These are phyloP conservation scores for Hygrocybe coccinea DNA, from an alignment of 768 basidiomycete species.

Conservation along the genomic window DNA sequence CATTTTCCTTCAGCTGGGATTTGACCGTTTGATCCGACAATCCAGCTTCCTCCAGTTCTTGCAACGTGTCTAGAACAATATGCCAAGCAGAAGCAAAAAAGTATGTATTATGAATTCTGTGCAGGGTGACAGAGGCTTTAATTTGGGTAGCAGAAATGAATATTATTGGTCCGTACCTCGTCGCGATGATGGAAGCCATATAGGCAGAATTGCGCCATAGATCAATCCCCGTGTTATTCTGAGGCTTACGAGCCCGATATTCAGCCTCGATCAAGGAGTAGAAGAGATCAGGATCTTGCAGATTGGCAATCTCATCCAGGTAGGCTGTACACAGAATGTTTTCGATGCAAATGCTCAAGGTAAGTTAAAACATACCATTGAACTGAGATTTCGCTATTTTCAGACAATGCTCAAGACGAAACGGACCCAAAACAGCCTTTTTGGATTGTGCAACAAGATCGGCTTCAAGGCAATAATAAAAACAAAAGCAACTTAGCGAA, in stretches of 20 bases:
- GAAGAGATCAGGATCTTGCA: conserved; percentile 66
- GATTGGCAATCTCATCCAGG: conserved; percentile 62
- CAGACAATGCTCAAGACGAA: conserved; percentile 57
- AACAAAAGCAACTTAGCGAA: conserved; percentile 4
- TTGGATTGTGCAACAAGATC: conserved; percentile 57
- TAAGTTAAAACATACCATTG: conserved; percentile 43
- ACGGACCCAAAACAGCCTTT: conserved; percentile 58
- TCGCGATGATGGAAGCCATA: conserved; percentile 55
- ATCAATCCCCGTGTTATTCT: conserved; percentile 19
- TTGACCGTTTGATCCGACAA: conserved; percentile 51
- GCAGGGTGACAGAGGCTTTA: background rate
- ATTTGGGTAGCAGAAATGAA: background rate
- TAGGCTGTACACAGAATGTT: conserved; percentile 39
- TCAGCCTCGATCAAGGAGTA: conserved; percentile 51
- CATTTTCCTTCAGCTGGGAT: conserved; percentile 47
- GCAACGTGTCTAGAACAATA: conserved; percentile 56
- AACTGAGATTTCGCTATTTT: conserved; percentile 72
- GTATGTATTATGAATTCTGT: conserved; percentile 76
- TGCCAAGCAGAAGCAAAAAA: conserved; percentile 83
- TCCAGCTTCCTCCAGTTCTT: conserved; percentile 50
- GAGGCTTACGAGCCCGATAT: conserved; percentile 46
- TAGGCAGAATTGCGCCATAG: conserved; percentile 40
- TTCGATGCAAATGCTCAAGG: background rate
- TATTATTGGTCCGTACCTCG: conserved; percentile 39
- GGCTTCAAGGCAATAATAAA: conserved; percentile 40